Base-by-base conservation (phyloP, 1,284 basidiomycete species). In the Ustilago bromivora region DNA sequence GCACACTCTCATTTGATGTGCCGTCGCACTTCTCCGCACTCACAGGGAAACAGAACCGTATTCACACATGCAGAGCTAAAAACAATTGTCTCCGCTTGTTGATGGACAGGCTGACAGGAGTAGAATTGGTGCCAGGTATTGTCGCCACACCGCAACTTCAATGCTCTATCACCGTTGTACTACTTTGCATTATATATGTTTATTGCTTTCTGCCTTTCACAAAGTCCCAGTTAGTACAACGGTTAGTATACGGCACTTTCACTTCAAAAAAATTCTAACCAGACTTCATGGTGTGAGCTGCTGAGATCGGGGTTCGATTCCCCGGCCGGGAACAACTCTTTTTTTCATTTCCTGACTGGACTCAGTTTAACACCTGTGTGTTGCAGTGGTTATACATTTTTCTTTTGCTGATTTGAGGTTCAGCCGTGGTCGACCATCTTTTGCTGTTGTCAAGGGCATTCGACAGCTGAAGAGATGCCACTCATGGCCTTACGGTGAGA, bases 261-360 rank as follows among this genome's bases (percentile, higher is more conserved):
- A 66, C 12, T 0, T 4, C n/a, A n/a, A n/a, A n/a, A n/a, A n/a
- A n/a, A n/a, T n/a, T 32, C 11, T 4, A 32, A 46, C 32, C 13
- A 34, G 12, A 23, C 2, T 15, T 41, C 28, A 46, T 0, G 38
- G 3, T 19, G 1, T 7, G 34, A 36, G 28, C 60, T 46, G 60
- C 60, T 62, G 52, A 71, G 73, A 68, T 66, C 73, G 73, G 68
- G 73, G 73, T 76, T 76, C 73, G 73, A 76, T 66, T 76, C 68
- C 73, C 73, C 68, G 73, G 68, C 52, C 28, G 73, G 73, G 73
- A 71, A 67, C 23, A 28, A 23, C 28, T 13, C 56, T 60, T 55
- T 59, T 61, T 36, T 47, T 19, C 19, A 19, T 19, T 19, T 19
- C 1, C 1, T 19, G 54, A 19, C 4, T 32, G 0, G 52, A 17